Evolutionary conservation across 805 yeast genomes (phyloP), one percentile per base, ranked within the genome.

Genomic region (Blastobotrys americana): DNA sequence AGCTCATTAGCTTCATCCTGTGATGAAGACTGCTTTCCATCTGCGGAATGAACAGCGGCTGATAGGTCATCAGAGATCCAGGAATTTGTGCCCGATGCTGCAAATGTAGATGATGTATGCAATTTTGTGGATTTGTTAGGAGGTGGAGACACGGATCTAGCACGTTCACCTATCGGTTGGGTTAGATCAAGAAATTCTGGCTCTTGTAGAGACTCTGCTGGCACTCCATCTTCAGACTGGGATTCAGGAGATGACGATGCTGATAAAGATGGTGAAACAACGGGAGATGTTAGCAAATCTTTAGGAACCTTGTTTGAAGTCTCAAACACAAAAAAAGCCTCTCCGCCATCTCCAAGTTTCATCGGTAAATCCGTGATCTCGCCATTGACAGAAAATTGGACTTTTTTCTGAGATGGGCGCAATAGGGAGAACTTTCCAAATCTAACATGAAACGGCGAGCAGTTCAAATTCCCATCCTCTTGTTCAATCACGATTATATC

Each of bases 271-370:
- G 95, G 90, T 18, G 94, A 82, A 25, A 83, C 66, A 22, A 88
- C 93, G 0, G 97, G 97, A 0, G 95, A 85, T 0, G 96, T 85
- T 53, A 87, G 76, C 51, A 87, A 72, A 47, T 83, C 83, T 44
- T 73, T 70, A 1, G 96, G 95, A 19, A 93, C 80, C 31, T 67
- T 68, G 36, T 73, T 76, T 34, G 73, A 74, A 1, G 96, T 84
- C 57, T 88, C 96, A 66, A 93, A 90, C 35, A 93, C 97, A 59
- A 93, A 93, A 61, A 88, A 88, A 0, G 97, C 98, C 64, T 93
- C 98, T 10, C 98, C 98, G 5, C 94, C 96, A 49, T 93, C 98
- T 13, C 96, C 95, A 37, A 93, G 69, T 63, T 93, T 93, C 97
- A 93, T 93, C 5, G 96, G 96, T 39, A 90, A 68, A 54, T 85